Percentiles rank a stretch among this genome's conserved stretches.
Conservation (phyloP, 305 asterid species). For the Petunia hybrid region DNA sequence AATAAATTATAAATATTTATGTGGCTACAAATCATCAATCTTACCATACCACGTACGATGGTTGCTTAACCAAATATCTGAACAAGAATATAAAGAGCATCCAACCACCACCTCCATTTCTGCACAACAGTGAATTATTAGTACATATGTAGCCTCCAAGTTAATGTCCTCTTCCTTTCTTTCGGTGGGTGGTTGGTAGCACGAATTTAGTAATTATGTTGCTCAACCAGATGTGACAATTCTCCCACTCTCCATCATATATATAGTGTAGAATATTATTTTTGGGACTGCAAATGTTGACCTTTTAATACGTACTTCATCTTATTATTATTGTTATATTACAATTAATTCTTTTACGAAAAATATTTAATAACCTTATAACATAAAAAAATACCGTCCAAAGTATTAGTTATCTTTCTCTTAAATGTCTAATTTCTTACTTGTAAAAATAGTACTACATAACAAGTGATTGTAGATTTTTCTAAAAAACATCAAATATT, state of each 20-base stretch:
- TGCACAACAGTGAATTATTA: conserved; percentile 7
- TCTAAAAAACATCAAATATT: no score
- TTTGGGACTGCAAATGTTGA: not conserved
- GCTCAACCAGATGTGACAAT: not conserved
- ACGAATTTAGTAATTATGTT: not conserved
- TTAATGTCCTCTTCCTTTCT: not conserved
- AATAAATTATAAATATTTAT: no score
- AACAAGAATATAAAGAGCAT: not conserved
- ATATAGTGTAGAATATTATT: not conserved
- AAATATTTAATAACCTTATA: no score
- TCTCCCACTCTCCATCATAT: not conserved
- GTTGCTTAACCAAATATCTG: not conserved
- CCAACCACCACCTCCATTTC: conserved; percentile 32
- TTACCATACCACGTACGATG: no score
- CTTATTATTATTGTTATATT: no score
- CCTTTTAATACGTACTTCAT: not conserved
- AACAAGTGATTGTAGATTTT: no score
- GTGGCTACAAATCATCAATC: no score
- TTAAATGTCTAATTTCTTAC: no score
- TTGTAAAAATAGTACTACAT: no score
- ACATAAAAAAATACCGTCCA: no score
- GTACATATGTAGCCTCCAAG: not conserved
- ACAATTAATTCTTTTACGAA: no score
- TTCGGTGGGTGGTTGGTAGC: conserved; percentile 17
- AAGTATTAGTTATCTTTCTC: no score